Evolutionary conservation across 257 asterid species (phyloP).

Genomic region (Solanum chmielewskii): DNA sequence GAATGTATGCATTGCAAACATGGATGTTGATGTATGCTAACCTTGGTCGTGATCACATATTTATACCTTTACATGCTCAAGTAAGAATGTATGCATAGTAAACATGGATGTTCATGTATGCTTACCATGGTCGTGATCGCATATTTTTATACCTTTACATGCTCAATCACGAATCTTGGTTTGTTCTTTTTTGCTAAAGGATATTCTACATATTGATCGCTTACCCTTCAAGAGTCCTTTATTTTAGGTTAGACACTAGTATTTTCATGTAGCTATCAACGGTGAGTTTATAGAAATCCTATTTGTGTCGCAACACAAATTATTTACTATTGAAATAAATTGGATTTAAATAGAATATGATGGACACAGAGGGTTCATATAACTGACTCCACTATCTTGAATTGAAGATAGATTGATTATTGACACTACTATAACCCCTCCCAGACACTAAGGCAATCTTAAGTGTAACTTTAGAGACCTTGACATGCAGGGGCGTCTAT

Average conservation of each 20-base stretch:
- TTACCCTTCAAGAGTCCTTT: not conserved
- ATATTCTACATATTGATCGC: not conserved
- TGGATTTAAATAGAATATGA: not conserved
- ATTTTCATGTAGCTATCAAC: not conserved
- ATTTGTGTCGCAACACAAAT: not conserved
- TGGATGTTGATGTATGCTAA: not conserved
- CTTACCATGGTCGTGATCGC: not conserved
- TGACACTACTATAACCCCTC: not conserved
- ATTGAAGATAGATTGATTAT: not conserved
- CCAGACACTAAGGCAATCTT: not conserved
- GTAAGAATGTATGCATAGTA: not conserved
- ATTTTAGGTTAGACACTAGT: not conserved
- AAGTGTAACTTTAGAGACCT: not conserved
- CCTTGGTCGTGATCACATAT: not conserved
- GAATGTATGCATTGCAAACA: not conserved
- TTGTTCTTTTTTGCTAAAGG: not conserved
- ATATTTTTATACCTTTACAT: not conserved
- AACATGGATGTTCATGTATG: not conserved
- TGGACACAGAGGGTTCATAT: not conserved
- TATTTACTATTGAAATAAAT: not conserved
- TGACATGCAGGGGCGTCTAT: not conserved
- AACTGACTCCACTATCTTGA: not conserved
- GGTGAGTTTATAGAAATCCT: not conserved
- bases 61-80: not conserved
- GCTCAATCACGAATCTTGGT: not conserved